Evolutionary conservation across 164 flowering plant genomes (phyloP).

Genomic region (Chloranthus sessilifolius): DNA sequence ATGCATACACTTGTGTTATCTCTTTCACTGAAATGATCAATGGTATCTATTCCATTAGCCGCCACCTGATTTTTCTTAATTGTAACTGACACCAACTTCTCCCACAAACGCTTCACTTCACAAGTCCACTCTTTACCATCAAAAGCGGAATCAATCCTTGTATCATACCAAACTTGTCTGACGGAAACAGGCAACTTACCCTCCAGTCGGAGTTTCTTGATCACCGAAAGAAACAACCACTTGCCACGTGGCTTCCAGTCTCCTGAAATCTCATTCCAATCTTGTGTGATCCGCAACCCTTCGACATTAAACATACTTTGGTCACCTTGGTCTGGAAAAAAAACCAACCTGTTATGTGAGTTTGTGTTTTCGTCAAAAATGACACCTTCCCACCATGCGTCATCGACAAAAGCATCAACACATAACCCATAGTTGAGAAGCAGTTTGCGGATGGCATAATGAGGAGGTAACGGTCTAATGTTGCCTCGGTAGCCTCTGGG

Average conservation of each 20-base stretch:
- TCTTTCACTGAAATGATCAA: too few species aligned
- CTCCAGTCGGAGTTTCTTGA: conserved; percentile 31
- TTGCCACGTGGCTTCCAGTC: conserved; percentile 45
- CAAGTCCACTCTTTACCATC: conserved; percentile 41
- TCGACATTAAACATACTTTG: conserved; percentile 28
- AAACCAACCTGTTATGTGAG: conserved; percentile 38
- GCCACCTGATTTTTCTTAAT: conserved; percentile 4
- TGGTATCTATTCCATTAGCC: too few species aligned
- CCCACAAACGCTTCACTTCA: conserved; percentile 32
- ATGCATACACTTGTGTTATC: too few species aligned
- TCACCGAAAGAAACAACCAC: conserved; percentile 53
- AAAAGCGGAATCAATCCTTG: conserved; percentile 29
- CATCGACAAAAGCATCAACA: conserved; percentile 55
- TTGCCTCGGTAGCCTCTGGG: conserved; percentile 8
- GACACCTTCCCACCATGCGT: conserved; percentile 98
- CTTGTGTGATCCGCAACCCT: conserved; percentile 45
- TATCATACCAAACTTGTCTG: conserved; percentile 60
- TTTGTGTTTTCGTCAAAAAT: conserved; percentile 60
- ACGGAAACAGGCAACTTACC: conserved; percentile 34
- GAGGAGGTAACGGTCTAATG: conserved; percentile 19
- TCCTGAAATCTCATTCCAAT: conserved; percentile 47
- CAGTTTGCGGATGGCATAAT: not conserved
- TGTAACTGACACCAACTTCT: conserved; percentile 25
- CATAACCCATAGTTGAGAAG: conserved; percentile 57
- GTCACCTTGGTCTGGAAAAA: conserved; percentile 92